These are phyloP conservation scores for Tilletia walkeri DNA, from an alignment of 1,284 basidiomycete genomes.

Conservation along the genomic window DNA sequence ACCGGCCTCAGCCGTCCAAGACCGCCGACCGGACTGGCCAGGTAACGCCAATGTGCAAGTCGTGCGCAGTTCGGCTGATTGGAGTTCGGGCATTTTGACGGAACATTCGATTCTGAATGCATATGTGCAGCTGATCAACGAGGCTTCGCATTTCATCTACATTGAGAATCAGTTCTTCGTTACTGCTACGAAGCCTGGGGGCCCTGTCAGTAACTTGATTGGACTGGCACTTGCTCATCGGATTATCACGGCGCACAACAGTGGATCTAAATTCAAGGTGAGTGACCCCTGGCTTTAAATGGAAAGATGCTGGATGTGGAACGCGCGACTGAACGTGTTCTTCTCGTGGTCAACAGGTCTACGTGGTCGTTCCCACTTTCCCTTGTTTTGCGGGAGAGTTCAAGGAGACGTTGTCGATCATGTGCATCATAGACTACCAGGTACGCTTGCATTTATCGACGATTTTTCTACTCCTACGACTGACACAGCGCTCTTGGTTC, in stretches of 20 bases:
- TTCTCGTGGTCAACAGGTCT: conserved; percentile 68
- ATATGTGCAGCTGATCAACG: conserved; percentile 76
- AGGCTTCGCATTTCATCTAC: conserved; percentile 83
- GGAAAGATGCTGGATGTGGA: no score
- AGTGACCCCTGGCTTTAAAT: background rate
- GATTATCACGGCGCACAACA: conserved; percentile 69
- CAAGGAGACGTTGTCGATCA: conserved; percentile 59
- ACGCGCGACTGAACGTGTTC: conserved; percentile 58
- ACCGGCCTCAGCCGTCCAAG: conserved; percentile 18
- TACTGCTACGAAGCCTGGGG: conserved; percentile 21
- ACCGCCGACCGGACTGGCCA: conserved; percentile 1
- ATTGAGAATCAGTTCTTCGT: conserved; percentile 55
- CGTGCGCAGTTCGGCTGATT: conserved; percentile 78
- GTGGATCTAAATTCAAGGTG: conserved; percentile 67
- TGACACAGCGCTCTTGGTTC: conserved; percentile 70
- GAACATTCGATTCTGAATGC: conserved; percentile 53
- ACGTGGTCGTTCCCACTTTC: conserved; percentile 66
- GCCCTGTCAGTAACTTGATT: conserved; percentile 63
- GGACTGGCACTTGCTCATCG: conserved; percentile 77
- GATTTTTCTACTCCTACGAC: conserved; percentile 71
- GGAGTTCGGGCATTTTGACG: conserved; percentile 83
- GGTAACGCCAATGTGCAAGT: conserved; percentile 67
- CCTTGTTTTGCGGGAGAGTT: conserved; percentile 47
- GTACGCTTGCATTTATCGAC: conserved; percentile 60
- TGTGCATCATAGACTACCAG: conserved; percentile 68